Evolutionary conservation across 306 rosid genomes (phyloP).

Genomic region (Medicago truncatula): DNA sequence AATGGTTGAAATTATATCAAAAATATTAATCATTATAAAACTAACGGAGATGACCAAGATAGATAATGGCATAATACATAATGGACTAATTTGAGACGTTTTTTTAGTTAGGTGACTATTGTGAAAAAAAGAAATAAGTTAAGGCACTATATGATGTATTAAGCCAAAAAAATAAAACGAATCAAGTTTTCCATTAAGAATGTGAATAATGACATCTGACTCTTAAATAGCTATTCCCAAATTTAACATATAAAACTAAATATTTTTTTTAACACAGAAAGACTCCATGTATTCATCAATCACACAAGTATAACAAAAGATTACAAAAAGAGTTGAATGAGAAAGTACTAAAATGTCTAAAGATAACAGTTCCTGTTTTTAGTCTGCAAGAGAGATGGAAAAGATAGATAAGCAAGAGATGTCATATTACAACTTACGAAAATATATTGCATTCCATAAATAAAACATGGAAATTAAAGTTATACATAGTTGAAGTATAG

Average conservation of each 20-base stretch:
- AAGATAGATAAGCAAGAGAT: not conserved
- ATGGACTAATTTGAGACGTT: too few relatives aligned
- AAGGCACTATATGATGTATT: too few relatives aligned
- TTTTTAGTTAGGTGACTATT: too few relatives aligned
- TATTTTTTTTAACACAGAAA: not conserved
- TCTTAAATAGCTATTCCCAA: not conserved
- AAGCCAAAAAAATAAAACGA: too few relatives aligned
- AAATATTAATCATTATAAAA: too few relatives aligned
- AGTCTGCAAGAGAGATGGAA: not conserved
- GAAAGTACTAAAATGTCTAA: not conserved
- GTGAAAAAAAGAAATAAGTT: too few relatives aligned
- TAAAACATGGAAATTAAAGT: constrained; percentile 19
- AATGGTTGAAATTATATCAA: too few relatives aligned
- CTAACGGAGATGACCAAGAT: too few relatives aligned
- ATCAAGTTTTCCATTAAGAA: too few relatives aligned
- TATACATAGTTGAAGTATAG: constrained; percentile 12
- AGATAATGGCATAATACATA: too few relatives aligned
- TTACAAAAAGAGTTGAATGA: not conserved
- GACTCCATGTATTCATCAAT: too few relatives aligned
- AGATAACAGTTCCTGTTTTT: not conserved
- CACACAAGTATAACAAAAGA: not conserved
- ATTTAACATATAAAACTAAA: not conserved
- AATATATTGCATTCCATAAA: constrained; percentile 30
- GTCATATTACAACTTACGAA: constrained; percentile 1
- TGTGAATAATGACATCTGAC: not conserved